Evolutionary conservation across 306 rosid species (phyloP).

Genomic region (Senna siamea): DNA sequence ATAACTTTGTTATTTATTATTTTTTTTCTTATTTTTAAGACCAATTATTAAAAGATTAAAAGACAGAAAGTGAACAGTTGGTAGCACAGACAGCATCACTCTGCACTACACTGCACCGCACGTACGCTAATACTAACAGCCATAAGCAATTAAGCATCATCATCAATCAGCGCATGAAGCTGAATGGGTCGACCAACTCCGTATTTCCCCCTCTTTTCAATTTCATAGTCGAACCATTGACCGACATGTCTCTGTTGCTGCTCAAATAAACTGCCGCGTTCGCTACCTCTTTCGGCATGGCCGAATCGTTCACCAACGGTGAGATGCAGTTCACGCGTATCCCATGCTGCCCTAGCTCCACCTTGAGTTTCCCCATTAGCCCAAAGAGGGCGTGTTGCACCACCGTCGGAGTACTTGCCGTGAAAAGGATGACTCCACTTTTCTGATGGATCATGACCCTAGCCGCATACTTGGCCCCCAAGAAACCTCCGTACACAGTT

Average conservation of each 20-base stretch:
- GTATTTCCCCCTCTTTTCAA: constrained; percentile 41
- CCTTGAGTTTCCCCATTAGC: constrained; percentile 60
- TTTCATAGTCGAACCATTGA: constrained; percentile 44
- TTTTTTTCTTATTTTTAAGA: too few species aligned
- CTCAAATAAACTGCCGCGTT: constrained; percentile 43
- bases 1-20: too few species aligned
- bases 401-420: constrained; percentile 55
- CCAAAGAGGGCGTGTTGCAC: constrained; percentile 71
- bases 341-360: constrained; percentile 66
- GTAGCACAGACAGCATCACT: too few species aligned
- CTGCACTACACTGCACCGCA: too few species aligned
- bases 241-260: constrained; percentile 45
- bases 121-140: too few species aligned
- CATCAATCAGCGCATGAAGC: neutral
- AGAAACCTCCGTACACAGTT: constrained; percentile 64
- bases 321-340: constrained; percentile 71
- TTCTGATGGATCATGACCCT: constrained; percentile 59
- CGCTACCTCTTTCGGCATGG: constrained; percentile 45
- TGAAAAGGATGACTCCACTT: constrained; percentile 63
- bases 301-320: constrained; percentile 45
- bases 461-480: constrained; percentile 75
- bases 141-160: too few species aligned
- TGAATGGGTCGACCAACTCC: neutral
- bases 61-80: too few species aligned
- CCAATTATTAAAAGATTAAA: too few species aligned